Evolutionary conservation across 129 eudicot genomes (phyloP), one percentile per base, ranked within the genome.

Genomic region (Escallonia rubra): DNA sequence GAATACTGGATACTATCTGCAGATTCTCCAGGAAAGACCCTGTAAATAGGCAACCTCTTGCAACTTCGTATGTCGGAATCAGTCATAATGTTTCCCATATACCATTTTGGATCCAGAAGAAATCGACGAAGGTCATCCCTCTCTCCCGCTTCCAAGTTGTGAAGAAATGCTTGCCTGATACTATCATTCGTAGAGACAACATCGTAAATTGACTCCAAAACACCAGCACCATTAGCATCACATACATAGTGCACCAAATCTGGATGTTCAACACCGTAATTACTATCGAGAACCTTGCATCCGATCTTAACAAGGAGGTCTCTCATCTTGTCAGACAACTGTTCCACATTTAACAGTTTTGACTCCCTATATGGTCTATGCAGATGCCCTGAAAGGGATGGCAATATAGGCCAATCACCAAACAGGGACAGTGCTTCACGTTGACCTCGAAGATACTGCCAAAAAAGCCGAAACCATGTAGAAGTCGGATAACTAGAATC

Each of bases 381-480:
- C 58, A 94, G 78, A 76, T 87, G 96, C 67, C 96, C 90, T 52
- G 86, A 77, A 56, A 72, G 79, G n/a, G 97, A 82, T 73, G 99
- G 99, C 60, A 94, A 66, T 68, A 94, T 94, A 13, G 99, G 99
- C 87, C 88, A 94, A 61, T 89, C 99, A 65, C 89, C 88, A 75
- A 94, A 89, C 55, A 73, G 51, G 64, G 90, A 84, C 72, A 94
- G 57, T 40, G 79, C 68, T 52, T 73, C 86, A 75, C 93, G 84
- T 53, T 80, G 83, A 70, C 71, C 79, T 38, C 71, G 74, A 68
- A 94, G 95, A 82, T 94, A 94, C 34, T 81, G 85, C 99, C 99
- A 94, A 56, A 89, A 87, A 38, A 85, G 84, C 55, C 47, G 67
- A 76, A 89, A 94, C 99, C 99, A 94, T 40, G 83, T 67, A 10